These are phyloP conservation scores for Raffaelea arxii DNA, from an alignment of 2,329 filamentous ascomycete species.

Conservation along the genomic window DNA sequence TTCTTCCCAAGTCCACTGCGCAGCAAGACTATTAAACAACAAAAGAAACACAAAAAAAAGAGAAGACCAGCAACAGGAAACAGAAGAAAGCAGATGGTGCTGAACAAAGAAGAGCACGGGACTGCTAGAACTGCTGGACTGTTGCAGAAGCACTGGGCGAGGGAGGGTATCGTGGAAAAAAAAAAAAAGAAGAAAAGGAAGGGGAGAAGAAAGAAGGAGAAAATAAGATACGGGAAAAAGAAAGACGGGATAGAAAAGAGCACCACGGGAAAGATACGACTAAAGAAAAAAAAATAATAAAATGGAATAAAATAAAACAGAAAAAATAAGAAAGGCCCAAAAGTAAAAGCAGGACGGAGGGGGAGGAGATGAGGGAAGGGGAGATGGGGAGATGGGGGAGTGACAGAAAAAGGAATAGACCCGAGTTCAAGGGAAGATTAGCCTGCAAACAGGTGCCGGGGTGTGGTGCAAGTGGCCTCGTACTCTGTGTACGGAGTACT, in stretches of 20 bases:
- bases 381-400: too few relatives aligned
- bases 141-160: neutral
- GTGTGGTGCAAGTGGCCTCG: too few relatives aligned
- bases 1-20: too few relatives aligned
- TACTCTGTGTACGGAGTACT: too few relatives aligned
- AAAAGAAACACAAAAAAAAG: neutral
- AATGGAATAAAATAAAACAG: too few relatives aligned
- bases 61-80: neutral
- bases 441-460: too few relatives aligned
- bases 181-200: neutral
- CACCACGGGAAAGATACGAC: conserved; percentile 1
- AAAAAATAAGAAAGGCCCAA: neutral
- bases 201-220: conserved; percentile 1
- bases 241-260: neutral
- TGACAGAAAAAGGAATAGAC: too few relatives aligned
- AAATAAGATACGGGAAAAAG: neutral
- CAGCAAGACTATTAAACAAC: neutral
- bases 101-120: neutral
- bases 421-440: too few relatives aligned
- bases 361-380: neutral
- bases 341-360: neutral
- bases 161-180: neutral
- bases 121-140: too few relatives aligned
- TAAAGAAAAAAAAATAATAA: too few relatives aligned
- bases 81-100: neutral